Evolutionary conservation across 345 rosid species (phyloP).

Genomic region (Viola odorata): DNA sequence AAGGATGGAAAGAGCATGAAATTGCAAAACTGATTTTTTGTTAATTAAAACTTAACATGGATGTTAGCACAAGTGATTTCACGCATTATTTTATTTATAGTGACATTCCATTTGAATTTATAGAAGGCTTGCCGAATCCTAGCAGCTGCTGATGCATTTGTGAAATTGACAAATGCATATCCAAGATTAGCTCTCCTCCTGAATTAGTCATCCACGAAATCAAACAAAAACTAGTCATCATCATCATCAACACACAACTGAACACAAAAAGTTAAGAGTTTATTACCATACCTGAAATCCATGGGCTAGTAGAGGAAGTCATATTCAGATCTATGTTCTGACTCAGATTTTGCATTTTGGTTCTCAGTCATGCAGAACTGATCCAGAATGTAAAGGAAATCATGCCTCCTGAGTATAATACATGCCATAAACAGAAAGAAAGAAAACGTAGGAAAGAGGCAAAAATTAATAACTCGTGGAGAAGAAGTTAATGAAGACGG

Average conservation of each 20-base stretch:
- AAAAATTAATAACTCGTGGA: too few species aligned
- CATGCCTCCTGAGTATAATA: constrained; percentile 24
- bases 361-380: constrained; percentile 30
- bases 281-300: constrained; percentile 39
- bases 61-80: constrained; percentile 24
- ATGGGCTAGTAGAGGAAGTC: constrained; percentile 54
- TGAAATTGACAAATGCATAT: constrained; percentile 56
- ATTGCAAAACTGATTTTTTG: fast-evolving
- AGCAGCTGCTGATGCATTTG: constrained; percentile 25
- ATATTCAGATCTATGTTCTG: constrained; percentile 25
- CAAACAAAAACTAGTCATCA: neutral
- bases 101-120: constrained; percentile 23
- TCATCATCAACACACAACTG: too few species aligned
- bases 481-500: neutral
- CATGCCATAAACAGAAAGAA: neutral
- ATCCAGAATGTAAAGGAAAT: constrained; percentile 34
- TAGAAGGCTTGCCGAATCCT: constrained; percentile 21
- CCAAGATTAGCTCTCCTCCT: constrained; percentile 38
- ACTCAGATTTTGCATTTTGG: neutral
- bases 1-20: too few species aligned
- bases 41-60: constrained; percentile 34
- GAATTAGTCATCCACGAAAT: neutral
- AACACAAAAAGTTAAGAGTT: neutral
- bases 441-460: neutral
- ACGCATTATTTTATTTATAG: constrained; percentile 17